Conservation (phyloP, 371 early-diverging fungal species). For the Mortierella sp. region DNA sequence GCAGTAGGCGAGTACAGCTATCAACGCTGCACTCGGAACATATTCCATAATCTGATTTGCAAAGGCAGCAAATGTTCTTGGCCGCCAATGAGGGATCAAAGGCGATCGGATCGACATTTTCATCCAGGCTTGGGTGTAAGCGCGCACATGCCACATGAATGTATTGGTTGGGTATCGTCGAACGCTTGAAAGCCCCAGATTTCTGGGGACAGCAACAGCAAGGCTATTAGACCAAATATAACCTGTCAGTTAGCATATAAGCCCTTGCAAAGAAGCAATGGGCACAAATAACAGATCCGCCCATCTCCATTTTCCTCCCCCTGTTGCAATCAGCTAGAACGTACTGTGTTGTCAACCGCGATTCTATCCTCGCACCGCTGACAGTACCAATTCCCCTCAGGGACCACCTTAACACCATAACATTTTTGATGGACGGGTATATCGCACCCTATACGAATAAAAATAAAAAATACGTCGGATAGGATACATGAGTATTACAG, state of each 20-base stretch:
- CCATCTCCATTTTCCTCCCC: background rate
- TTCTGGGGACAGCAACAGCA: conserved; percentile 64
- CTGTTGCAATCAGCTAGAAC: conserved; percentile 4
- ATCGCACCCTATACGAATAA: conserved; percentile 58
- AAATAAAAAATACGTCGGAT: background rate
- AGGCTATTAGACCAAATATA: conserved; percentile 53
- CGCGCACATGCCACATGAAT: conserved; percentile 72
- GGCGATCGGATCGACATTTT: conserved; percentile 26
- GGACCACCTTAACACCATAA: conserved; percentile 63
- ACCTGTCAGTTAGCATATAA: background rate
- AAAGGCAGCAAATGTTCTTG: conserved; percentile 32
- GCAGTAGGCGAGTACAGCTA: conserved; percentile 33
- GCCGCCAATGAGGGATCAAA: conserved; percentile 23
- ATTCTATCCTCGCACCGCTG: conserved; percentile 63
- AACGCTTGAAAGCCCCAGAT: conserved; percentile 67
- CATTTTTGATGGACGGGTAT: conserved; percentile 70
- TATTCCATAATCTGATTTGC: conserved; percentile 38
- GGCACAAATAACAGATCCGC: background rate
- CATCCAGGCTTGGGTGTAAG: conserved; percentile 32
- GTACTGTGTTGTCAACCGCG: conserved; percentile 59
- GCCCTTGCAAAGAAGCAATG: background rate
- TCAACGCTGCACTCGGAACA: conserved; percentile 34
- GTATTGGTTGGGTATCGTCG: conserved; percentile 62
- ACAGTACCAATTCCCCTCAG: conserved; percentile 69
- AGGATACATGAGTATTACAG: background rate